phyloP scores from a whole-genome alignment of 371 early-diverging fungal species.

The Lichtheimia hyalospora region DNA sequence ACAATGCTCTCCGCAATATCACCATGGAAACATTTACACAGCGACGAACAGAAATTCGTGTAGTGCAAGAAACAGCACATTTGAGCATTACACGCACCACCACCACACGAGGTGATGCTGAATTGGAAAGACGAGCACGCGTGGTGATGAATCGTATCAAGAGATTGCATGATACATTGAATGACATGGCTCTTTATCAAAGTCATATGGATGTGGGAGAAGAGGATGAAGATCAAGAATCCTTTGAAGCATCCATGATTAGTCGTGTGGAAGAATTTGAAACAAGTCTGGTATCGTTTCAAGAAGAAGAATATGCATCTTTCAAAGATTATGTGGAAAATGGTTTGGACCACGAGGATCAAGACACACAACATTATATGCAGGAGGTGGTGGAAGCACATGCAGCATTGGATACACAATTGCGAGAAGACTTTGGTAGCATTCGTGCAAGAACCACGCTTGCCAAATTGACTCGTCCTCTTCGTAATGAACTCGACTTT shows the following conservation, averaged over 20 bases:
- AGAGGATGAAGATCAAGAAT: constrained; percentile 1
- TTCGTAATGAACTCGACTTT: constrained; percentile 51
- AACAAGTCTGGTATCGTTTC: constrained; percentile 3
- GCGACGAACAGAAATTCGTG: constrained; percentile 4
- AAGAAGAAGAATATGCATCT: constrained; percentile 15
- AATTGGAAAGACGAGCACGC: constrained; percentile 18
- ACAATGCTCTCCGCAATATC: constrained; percentile 3
- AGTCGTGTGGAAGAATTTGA: constrained; percentile 12
- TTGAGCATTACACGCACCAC: constrained; percentile 2
- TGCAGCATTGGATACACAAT: constrained; percentile 21
- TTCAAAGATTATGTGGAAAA: constrained; percentile 5
- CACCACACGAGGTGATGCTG: constrained; percentile 12
- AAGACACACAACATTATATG: constrained; percentile 14
- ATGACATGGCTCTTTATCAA: constrained; percentile 14
- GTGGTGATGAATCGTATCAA: constrained; percentile 14
- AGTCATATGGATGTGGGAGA: neutral
- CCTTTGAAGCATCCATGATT: constrained; percentile 1
- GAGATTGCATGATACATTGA: constrained; percentile 16
- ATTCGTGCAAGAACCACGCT: constrained; percentile 13
- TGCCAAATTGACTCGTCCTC: constrained; percentile 15
- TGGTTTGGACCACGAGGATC: constrained; percentile 13
- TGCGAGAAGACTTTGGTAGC: constrained; percentile 11
- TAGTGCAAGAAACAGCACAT: constrained; percentile 2
- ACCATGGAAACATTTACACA: constrained; percentile 6
- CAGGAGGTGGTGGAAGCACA: constrained; percentile 30